Evolutionary conservation across 106 monocot genomes (phyloP), one percentile per base, ranked within the genome.

Genomic region (Acorus calamus): DNA sequence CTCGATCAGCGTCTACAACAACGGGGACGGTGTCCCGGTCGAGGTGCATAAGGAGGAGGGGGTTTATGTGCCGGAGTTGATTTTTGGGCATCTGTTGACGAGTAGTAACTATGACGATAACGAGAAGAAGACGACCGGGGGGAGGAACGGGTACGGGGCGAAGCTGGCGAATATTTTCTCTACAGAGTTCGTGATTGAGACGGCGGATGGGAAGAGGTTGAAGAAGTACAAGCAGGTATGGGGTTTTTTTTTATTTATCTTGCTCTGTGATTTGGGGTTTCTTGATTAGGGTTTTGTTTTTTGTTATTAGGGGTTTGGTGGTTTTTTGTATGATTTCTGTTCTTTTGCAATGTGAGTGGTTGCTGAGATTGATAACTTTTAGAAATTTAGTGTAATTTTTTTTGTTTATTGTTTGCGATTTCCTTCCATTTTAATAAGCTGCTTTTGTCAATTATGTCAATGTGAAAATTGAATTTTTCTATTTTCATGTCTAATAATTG

Each of bases 181-280:
- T 6, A 88, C 92, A 0, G 91, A 98, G 74, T 98, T 98, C 61
- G 47, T 85, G 28, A 88, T 98, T 52, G 74, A 98, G 73, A 92
- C 96, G 0, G 87, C 85, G 0, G 91, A 98, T 73, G 96, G 96
- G 48, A 83, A 67, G 67, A 65, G 88, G 51, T 72, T 62, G 68
- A 98, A 79, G 96, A 98, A 92, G 79, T 98, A 98, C 57, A 98
- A 98, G 76, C 96, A 98, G 92, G 96, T 92, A 53, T 42, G 3
- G 7, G 14, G 43, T 57, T 7, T 58, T 14, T 14, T 6, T 7
- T 58, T 14, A 6, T 6, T 3, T 6, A 56, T 7, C 9, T 10
- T 11, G 59, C 6, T 42, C 44, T 28, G 28, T 41, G 7, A 4
- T 59, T 59, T 42, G 5, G 45, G 49, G n/a, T 9, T 28, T 11